Conservation (phyloP, 176 grass and related monocot genomes). For the sorghum (Sorghum bicolor) region Sorghum_bicolor_NCBIv3 NC_012870.2:7924501-7925000, state of each 20-base stretch:
- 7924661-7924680: slow-evolving; percentile 89
- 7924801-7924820: neutral
- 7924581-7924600: slow-evolving; percentile 40
- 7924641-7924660: slow-evolving; percentile 97
- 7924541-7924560: slow-evolving; percentile 5
- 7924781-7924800: neutral
- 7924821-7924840: no score
- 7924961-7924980: no score
- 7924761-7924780: slow-evolving; percentile 4
- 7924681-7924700: slow-evolving; percentile 71
- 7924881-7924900: no score
- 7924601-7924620: slow-evolving; percentile 99
- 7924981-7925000: neutral
- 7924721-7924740: neutral
- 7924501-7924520: slow-evolving; percentile 45
- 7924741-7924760: slow-evolving; percentile 9
- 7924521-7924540: neutral
- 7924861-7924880: no score
- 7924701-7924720: neutral
- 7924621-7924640: slow-evolving; percentile 94
- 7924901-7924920: no score
- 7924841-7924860: no score
- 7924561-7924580: neutral
- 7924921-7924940: no score
- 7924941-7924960: no score